phyloP scores from a whole-genome alignment of 2,329 filamentous ascomycete species.

The Colletotrichum cuscutae region DNA sequence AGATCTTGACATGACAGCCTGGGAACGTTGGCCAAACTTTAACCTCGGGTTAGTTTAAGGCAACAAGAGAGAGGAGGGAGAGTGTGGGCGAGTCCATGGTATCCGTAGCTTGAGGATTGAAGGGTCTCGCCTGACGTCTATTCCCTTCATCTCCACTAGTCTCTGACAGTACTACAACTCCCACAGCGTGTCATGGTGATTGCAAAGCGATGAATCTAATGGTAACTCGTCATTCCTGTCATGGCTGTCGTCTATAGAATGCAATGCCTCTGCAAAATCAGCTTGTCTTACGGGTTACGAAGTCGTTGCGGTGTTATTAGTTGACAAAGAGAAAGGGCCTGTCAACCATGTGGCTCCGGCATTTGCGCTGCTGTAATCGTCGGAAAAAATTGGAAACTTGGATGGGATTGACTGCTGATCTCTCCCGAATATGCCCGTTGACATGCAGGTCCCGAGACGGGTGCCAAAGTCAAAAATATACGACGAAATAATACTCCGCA shows the following conservation, averaged over 20 bases:
- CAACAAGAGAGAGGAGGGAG: neutral
- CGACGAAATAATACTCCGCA: slow-evolving; percentile 21
- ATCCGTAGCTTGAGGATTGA: neutral
- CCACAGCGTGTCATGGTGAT: neutral
- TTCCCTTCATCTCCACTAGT: slow-evolving; percentile 7
- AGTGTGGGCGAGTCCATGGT: too few relatives aligned
- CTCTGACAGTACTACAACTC: slow-evolving; percentile 22
- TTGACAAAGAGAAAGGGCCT: neutral
- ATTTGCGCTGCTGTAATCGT: slow-evolving; percentile 3
- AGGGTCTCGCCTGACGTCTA: neutral
- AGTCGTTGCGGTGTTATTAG: too few relatives aligned
- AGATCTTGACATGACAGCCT: slow-evolving; percentile 24
- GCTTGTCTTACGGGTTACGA: neutral
- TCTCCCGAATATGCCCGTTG: slow-evolving; percentile 15
- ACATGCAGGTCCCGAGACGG: slow-evolving; percentile 18
- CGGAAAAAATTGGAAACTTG: slow-evolving; percentile 17
- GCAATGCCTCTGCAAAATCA: neutral
- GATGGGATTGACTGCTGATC: slow-evolving; percentile 23
- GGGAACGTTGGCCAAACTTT: slow-evolving; percentile 21
- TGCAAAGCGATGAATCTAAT: neutral
- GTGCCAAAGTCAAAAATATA: slow-evolving; percentile 19
- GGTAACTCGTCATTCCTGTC: too few relatives aligned
- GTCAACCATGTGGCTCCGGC: neutral
- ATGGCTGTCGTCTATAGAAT: neutral
- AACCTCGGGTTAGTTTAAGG: neutral